phyloP scores from a whole-genome alignment of 2,329 filamentous ascomycete genomes.

The Neofusicoccum kwambonambiense region DNA sequence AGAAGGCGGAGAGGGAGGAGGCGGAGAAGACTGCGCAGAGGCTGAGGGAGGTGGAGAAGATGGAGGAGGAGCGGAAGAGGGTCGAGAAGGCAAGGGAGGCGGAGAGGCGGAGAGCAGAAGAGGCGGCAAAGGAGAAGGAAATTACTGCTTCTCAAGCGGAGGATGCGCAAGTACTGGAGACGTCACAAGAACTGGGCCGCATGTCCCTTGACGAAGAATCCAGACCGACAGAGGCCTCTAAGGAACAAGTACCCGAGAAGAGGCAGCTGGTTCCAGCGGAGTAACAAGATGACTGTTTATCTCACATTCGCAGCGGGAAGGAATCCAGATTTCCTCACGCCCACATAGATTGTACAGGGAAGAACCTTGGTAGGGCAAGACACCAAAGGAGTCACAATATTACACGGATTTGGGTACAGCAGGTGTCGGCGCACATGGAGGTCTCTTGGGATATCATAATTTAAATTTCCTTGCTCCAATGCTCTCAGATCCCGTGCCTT shows the following conservation, averaged over 20 bases:
- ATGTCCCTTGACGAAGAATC: conserved; percentile 12
- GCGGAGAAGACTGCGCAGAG: conserved; percentile 34
- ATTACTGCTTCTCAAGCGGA: neutral
- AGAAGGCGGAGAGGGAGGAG: conserved; percentile 58
- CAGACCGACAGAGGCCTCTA: neutral
- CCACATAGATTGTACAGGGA: neutral
- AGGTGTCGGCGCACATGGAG: neutral
- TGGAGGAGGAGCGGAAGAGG: conserved; percentile 29
- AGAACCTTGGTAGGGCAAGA: neutral
- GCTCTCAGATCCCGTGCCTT: neutral
- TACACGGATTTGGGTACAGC: neutral
- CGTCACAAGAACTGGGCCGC: conserved; percentile 4
- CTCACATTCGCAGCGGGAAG: neutral
- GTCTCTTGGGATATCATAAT: neutral
- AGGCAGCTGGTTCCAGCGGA: neutral
- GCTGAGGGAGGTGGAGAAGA: conserved; percentile 46
- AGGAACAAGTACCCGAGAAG: neutral
- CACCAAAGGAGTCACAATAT: neutral
- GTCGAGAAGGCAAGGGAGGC: neutral
- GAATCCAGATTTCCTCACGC: no score
- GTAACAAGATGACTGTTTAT: neutral
- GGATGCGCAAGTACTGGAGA: neutral
- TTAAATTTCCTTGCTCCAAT: neutral
- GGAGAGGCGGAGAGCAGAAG: neutral
- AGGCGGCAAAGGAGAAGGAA: neutral